Percentiles rank a stretch among this genome's conserved stretches.
Conservation (phyloP, 805 yeast genomes). For the Torulaspora franciscae region DNA sequence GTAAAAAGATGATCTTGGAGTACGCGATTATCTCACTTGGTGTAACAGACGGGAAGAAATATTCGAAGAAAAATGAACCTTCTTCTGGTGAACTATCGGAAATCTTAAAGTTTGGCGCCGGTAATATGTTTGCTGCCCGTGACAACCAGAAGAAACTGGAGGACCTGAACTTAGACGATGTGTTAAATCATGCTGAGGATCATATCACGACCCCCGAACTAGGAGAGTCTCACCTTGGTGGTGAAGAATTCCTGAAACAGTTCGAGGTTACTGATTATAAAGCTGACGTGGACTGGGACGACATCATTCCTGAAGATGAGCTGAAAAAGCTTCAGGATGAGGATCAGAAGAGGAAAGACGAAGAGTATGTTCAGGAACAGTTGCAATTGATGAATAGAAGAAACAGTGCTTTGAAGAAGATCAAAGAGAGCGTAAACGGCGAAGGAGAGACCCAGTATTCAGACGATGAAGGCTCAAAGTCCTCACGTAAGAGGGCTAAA, state of each 20-base stretch:
- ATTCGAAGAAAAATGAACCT: conserved; percentile 63
- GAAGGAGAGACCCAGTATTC: conserved; percentile 41
- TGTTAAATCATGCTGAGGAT: conserved; percentile 93
- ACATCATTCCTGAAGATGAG: conserved; percentile 94
- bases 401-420: conserved; percentile 63
- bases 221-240: conserved; percentile 96
- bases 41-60: conserved; percentile 65
- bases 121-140: conserved; percentile 92
- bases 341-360: conserved; percentile 81
- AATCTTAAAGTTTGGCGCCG: conserved; percentile 96
- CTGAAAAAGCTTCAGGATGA: conserved; percentile 83
- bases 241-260: conserved; percentile 94
- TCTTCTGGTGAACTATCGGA: conserved; percentile 80
- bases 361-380: conserved; percentile 81
- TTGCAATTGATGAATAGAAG: conserved; percentile 81
- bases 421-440: conserved; percentile 42
- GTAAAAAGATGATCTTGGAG: conserved; percentile 96
- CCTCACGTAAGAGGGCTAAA: conserved; percentile 36
- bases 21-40: conserved; percentile 97
- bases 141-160: conserved; percentile 95
- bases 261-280: conserved; percentile 98
- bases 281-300: conserved; percentile 99
- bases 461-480: conserved; percentile 38
- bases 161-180: conserved; percentile 92
- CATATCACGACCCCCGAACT: conserved; percentile 93